Conservation (phyloP, 2,329 filamentous ascomycete species). For the Fusarium mundagurra region DNA sequence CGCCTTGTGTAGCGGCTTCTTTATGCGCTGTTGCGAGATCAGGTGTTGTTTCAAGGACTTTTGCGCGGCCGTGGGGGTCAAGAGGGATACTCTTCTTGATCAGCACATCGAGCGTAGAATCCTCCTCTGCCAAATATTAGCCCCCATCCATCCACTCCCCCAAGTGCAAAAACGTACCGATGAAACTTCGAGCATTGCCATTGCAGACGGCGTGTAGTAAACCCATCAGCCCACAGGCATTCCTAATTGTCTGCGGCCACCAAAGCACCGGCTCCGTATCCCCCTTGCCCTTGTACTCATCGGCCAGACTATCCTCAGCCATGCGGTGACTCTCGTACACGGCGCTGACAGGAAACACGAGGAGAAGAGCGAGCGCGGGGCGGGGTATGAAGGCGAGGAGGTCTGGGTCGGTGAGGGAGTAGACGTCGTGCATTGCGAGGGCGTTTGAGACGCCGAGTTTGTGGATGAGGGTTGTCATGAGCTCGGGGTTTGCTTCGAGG, state of each 20-base stretch:
- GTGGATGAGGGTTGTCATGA: constrained; percentile 86
- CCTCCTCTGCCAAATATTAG: constrained; percentile 49
- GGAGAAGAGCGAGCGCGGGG: constrained; percentile 85
- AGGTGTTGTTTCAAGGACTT: constrained; percentile 79
- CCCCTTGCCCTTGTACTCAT: constrained; percentile 75
- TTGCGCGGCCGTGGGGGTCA: constrained; percentile 71
- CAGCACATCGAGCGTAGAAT: constrained; percentile 70
- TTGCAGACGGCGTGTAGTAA: constrained; percentile 85
- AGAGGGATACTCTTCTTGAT: constrained; percentile 77
- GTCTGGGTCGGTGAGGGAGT: constrained; percentile 85
- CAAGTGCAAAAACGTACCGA: constrained; percentile 55
- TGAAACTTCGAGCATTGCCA: constrained; percentile 71
- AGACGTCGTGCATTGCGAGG: constrained; percentile 89
- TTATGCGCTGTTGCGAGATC: constrained; percentile 82
- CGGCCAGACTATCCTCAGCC: constrained; percentile 73
- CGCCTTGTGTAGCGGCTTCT: constrained; percentile 78
- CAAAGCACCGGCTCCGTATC: constrained; percentile 81
- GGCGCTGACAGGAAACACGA: constrained; percentile 87
- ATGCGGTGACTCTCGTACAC: constrained; percentile 81
- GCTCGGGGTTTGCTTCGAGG: constrained; percentile 81
- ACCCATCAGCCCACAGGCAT: constrained; percentile 92
- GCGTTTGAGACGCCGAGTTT: constrained; percentile 83
- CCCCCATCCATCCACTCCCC: accelerated
- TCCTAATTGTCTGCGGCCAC: constrained; percentile 95
- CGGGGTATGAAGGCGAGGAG: constrained; percentile 88